Base-by-base conservation (phyloP, 495 filamentous ascomycete genomes). In the Penicillium taxi region DNA sequence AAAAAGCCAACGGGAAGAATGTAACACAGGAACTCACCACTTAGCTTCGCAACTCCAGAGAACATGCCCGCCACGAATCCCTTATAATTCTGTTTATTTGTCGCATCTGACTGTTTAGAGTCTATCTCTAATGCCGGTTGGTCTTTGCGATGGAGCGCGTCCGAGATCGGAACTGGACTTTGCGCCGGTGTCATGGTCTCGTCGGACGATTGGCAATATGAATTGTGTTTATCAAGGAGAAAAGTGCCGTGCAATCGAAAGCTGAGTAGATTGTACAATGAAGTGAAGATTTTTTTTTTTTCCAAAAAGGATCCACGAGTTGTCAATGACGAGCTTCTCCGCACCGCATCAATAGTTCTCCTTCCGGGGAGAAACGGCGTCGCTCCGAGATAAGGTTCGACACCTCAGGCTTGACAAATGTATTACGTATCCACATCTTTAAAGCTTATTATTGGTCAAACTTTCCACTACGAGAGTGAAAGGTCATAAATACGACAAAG, bases 41-140 rank as follows among this genome's bases (percentile, higher is more conserved):
- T 77, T 37, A 94, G 63, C 64, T 98, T 98, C 35, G 86, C 78
- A 52, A 96, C 82, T 11, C 91, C 91, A 9, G 85, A 93, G 52
- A 94, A 96, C 8, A 96, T 75, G 4, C 91, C 91, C 0, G 83
- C 91, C 11, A 96, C 87, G 58, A 96, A 98, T 6, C 91, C 91
- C 48, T 86, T 89, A 67, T 95, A 96, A 48, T 76, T 66, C 8
- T 48, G 48, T 33, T 65, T 66, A 5, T 50, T 44, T 1, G 52
- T 36, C 5, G 50, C 39, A 14, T 50, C 32, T 4, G 52, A 33
- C 6, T 48, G 42, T 12, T 31, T 42, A 8, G 38, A 8, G 3
- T 20, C 37, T 19, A 22, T 39, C 12, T 28, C 28, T 29, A 23
- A 16, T 6, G 46, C 22, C 14, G 32, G 26, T 12, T 45, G 44